Conservation (phyloP, 2,329 filamentous ascomycete genomes). For the Blastomyces gilchristii region DNA sequence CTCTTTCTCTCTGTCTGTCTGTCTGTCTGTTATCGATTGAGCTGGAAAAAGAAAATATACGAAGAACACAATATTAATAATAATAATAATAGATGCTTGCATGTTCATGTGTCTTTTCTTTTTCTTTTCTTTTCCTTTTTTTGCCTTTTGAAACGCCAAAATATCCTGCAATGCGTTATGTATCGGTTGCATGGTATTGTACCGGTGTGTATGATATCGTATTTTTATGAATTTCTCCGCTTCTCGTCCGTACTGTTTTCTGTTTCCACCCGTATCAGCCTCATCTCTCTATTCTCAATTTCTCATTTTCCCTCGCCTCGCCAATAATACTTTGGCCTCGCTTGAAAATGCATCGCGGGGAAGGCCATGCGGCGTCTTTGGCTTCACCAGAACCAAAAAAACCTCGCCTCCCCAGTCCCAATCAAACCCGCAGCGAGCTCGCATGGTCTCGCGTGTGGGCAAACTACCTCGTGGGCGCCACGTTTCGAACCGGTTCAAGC, state of each 20-base stretch:
- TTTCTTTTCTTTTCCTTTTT: not conserved
- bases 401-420: not conserved
- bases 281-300: not conserved
- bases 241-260: not conserved
- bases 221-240: not conserved
- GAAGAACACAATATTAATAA: not conserved
- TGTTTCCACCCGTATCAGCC: not conserved
- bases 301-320: no score
- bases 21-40: not conserved
- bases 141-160: not conserved
- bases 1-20: not conserved
- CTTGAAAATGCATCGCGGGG: not conserved
- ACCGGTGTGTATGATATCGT: not conserved
- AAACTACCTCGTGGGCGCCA: slow-evolving; percentile 6
- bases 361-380: not conserved
- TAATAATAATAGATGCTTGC: not conserved
- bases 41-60: not conserved
- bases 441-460: slow-evolving; percentile 1
- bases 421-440: not conserved
- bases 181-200: not conserved
- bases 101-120: not conserved
- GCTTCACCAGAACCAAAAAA: not conserved
- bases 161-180: not conserved
- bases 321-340: not conserved
- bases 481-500: slow-evolving; percentile 1